phyloP scores from a whole-genome alignment of 2,329 filamentous ascomycete species.

The Hypoxylon sp. region DNA sequence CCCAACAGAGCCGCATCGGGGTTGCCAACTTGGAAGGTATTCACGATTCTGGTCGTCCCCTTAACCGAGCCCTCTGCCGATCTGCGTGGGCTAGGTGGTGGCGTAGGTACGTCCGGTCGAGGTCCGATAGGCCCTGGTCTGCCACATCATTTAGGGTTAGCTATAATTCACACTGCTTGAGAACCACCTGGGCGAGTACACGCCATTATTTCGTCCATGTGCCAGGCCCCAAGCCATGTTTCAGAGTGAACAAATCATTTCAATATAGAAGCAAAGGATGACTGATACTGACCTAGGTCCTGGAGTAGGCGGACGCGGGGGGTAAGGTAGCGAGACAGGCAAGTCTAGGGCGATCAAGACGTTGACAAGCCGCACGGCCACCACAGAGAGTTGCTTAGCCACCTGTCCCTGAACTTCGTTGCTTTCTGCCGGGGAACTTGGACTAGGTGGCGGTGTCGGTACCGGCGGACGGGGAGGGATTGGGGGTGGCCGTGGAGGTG shows the following conservation, averaged over 20 bases:
- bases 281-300: constrained; percentile 34
- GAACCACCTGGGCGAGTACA: constrained; percentile 3
- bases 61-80: background rate
- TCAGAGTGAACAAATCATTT: too few species aligned
- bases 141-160: constrained; percentile 18
- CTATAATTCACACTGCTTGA: background rate
- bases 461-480: constrained; percentile 41
- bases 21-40: background rate
- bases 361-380: constrained; percentile 18
- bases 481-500: constrained; percentile 39
- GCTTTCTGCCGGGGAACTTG: constrained; percentile 22
- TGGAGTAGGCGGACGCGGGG: constrained; percentile 41
- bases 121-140: constrained; percentile 41
- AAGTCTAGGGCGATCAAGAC: constrained; percentile 10
- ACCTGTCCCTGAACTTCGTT: constrained; percentile 6
- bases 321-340: constrained; percentile 33
- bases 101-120: constrained; percentile 42
- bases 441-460: constrained; percentile 46
- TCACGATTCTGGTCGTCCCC: background rate
- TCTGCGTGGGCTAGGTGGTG: constrained; percentile 42
- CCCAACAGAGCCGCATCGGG: constrained; percentile 1
- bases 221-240: constrained; percentile 22
- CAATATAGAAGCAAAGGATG: background rate
- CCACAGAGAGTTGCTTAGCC: constrained; percentile 23
- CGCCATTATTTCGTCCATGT: too few species aligned